Evolutionary conservation across 495 filamentous ascomycete species (phyloP).

Genomic region (Xylaria curta): DNA sequence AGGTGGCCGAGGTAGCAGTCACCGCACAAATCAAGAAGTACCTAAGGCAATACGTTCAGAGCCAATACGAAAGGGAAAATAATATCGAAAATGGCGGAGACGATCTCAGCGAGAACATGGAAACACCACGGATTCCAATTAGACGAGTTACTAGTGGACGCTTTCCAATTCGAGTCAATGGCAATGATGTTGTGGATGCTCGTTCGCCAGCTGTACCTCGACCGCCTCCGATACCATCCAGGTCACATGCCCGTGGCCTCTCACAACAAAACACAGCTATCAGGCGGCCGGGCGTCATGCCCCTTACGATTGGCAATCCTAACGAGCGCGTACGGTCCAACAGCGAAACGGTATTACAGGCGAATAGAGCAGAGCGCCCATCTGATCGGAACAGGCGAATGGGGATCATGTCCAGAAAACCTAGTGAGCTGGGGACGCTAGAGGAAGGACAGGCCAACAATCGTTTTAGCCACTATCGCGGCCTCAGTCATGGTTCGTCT

Average conservation of each 20-base stretch:
- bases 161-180: conserved; percentile 83
- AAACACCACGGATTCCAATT: conserved; percentile 75
- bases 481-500: conserved; percentile 79
- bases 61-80: conserved; percentile 49
- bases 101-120: conserved; percentile 66
- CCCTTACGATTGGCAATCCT: conserved; percentile 69
- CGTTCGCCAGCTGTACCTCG: conserved; percentile 70
- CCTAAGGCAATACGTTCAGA: conserved; percentile 63
- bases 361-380: conserved; percentile 54
- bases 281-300: conserved; percentile 71
- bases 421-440: conserved; percentile 74
- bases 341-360: conserved; percentile 77
- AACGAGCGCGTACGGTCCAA: conserved; percentile 88
- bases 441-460: conserved; percentile 73
- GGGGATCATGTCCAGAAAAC: conserved; percentile 81
- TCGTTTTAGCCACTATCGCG: conserved; percentile 80
- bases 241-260: conserved; percentile 78
- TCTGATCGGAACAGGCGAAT: conserved; percentile 70
- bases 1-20: conserved; percentile 66
- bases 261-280: conserved; percentile 73
- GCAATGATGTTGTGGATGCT: conserved; percentile 58
- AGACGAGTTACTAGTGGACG: conserved; percentile 77
- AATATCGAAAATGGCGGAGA: conserved; percentile 71
- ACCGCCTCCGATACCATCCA: conserved; percentile 73
- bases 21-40: conserved; percentile 80